phyloP scores from a whole-genome alignment of 1,284 basidiomycete species.

The Cryptococcus wingfieldii region DNA sequence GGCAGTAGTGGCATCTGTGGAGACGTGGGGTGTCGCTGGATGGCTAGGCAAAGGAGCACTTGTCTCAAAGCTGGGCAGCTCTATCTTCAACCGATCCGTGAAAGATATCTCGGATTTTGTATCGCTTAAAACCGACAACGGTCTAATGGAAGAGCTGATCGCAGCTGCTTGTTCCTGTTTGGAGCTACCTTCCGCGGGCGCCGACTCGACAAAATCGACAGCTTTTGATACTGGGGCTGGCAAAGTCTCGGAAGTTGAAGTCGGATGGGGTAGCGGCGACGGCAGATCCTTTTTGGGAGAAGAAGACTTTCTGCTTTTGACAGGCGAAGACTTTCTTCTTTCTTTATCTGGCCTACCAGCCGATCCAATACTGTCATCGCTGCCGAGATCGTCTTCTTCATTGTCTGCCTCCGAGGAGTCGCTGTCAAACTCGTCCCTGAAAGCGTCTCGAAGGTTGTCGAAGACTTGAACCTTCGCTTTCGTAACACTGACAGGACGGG shows the following conservation, averaged over 20 bases:
- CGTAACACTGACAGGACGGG: slow-evolving; percentile 87
- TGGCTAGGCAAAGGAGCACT: slow-evolving; percentile 46
- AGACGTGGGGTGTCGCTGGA: slow-evolving; percentile 40
- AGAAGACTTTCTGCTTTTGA: slow-evolving; percentile 17
- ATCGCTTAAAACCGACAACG: slow-evolving; percentile 27
- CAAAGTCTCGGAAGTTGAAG: neutral
- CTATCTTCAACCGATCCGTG: slow-evolving; percentile 44
- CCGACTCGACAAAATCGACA: neutral
- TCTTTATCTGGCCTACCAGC: slow-evolving; percentile 6
- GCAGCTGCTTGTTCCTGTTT: neutral
- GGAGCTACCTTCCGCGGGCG: too few species aligned
- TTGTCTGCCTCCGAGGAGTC: slow-evolving; percentile 82
- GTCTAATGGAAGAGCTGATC: slow-evolving; percentile 8
- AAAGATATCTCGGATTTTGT: slow-evolving; percentile 33
- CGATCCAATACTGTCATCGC: slow-evolving; percentile 26
- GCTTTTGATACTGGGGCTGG: neutral
- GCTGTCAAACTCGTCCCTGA: slow-evolving; percentile 71
- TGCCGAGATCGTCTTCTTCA: slow-evolving; percentile 55
- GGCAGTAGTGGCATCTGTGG: slow-evolving; percentile 24
- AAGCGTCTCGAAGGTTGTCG: slow-evolving; percentile 86
- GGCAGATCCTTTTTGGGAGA: slow-evolving; percentile 7
- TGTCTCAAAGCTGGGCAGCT: slow-evolving; percentile 48
- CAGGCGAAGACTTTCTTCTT: slow-evolving; percentile 5
- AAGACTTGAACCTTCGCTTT: slow-evolving; percentile 86
- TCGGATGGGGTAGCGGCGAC: slow-evolving; percentile 2